Evolutionary conservation across 2,329 filamentous ascomycete genomes (phyloP), one percentile per base, ranked within the genome.

Genomic region (Hansfordia pulvinata): DNA sequence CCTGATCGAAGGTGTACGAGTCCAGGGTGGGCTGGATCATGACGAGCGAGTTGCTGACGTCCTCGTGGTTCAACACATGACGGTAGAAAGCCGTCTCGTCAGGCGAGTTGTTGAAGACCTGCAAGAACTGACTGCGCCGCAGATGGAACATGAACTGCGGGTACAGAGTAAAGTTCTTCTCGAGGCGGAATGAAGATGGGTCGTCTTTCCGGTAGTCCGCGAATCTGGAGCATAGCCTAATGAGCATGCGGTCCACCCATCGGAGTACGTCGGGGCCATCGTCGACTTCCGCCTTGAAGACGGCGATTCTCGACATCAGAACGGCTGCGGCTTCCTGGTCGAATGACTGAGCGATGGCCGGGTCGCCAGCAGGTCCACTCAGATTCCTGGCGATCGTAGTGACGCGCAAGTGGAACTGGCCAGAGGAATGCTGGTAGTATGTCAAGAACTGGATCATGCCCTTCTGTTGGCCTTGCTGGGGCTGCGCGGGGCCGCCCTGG

Each of bases 131-230:
- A 55, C 85, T 93, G 54, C 90, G 75, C 42, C 90, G 80, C 34
- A 98, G 69, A 53, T 98, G 90, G 66, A 98, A 98, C 90, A 98
- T 98, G 59, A 98, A 98, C 51, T 98, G 90, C 15, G 90, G 90
- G 48, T 98, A 98, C 10, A 98, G 68, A 0, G 88, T 96, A 49
- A 98, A 98, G 62, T 98, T 98, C 72, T 94, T 94, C 56, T 98
- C 90, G 35, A 93, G 58, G 19, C 85, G 74, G 72, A 98, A 98
- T 1, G 88, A 96, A 5, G 88, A 92, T 10, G 90, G 85, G 43
- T 98, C 90, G 49, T 98, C 90, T 57, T 98, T 98, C 35, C 90
- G 72, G 52, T 98, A 98, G 53, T 98, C 90, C 16, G 90, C 90
- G 49, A 98, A 98, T 40, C 88, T 74, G 21, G 88, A 93, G 62